Evolutionary conservation across 2,329 filamentous ascomycete species (phyloP).

Genomic region (Fusarium austroafricanum): DNA sequence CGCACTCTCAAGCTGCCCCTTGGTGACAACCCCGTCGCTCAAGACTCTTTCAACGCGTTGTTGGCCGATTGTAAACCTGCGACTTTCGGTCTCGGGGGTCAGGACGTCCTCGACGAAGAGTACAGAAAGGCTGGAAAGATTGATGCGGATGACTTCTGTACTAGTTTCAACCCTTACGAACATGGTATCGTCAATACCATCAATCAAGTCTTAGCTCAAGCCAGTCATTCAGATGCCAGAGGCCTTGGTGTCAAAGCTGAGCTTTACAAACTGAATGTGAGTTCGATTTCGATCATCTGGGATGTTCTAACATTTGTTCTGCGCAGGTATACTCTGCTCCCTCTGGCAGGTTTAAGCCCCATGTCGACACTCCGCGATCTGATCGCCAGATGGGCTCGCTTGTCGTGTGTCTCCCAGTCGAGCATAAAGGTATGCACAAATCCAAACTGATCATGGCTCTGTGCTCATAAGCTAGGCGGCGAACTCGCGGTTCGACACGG

Average conservation of each 20-base stretch:
- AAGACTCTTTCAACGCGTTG: neutral
- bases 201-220: constrained; percentile 58
- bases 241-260: constrained; percentile 59
- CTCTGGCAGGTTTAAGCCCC: constrained; percentile 61
- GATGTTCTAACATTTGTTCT: fast-evolving
- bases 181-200: constrained; percentile 64
- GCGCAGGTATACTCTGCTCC: constrained; percentile 62
- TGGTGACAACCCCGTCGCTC: fast-evolving
- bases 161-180: constrained; percentile 63
- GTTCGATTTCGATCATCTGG: neutral
- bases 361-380: constrained; percentile 65
- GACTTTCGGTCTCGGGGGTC: constrained; percentile 58
- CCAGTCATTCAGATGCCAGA: neutral
- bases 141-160: constrained; percentile 59
- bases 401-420: constrained; percentile 60
- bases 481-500: constrained; percentile 57
- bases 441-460: no score
- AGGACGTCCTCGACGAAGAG: constrained; percentile 62
- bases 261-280: constrained; percentile 68
- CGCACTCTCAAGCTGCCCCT: constrained; percentile 3
- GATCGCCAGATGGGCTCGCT: constrained; percentile 63
- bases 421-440: constrained; percentile 47
- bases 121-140: constrained; percentile 66
- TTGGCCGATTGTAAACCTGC: constrained; percentile 49
- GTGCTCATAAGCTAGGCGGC: constrained; percentile 49